Evolutionary conservation across 805 yeast species (phyloP), one percentile per base, ranked within the genome.

Genomic region (Metschnikowia aberdeeniae): DNA sequence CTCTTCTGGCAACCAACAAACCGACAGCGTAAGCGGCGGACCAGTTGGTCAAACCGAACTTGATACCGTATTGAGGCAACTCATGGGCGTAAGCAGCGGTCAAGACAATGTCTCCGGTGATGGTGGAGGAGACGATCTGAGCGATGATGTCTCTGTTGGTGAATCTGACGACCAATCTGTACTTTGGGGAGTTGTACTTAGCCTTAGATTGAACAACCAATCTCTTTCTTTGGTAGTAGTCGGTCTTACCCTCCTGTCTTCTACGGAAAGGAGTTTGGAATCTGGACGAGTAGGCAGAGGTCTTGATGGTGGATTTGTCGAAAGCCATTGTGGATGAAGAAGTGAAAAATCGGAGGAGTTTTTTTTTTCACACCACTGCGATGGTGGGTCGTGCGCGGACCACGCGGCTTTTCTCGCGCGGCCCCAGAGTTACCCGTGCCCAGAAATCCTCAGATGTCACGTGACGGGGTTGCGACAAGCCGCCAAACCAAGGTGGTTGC

Each of bases 261-360:
- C 99, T 90, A 78, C 99, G 89, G 96, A 90, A 93, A 61, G 98
- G 97, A 75, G 99, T 93, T 82, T 93, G 99, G 96, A 83, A 93
- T 76, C 99, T 90, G 71, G 97, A 89, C 82, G 82, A 88, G 92
- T 93, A 93, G 62, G 97, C 92, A 68, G 95, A 83, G 71, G 81
- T 76, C 84, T 89, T 89, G 61, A 75, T 66, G 59, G 71, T 65
- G 47, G 55, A 45, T 68, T 78, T 80, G 66, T 74, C 75, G 89
- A 88, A 88, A 66, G 80, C 80, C 96, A 88, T 88, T 75, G 67
- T 80, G 45, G 53, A 20, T 40, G 46, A 39, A 35, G 37, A 27
- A 30, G 36, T 41, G 33, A 43, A 38, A 36, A 47, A 43, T 26
- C 22, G 28, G 22, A 19, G 1, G 10, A 12, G 35, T 35, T 36